phyloP scores from a whole-genome alignment of 352 stramenopile species.

The Phytophthora fragariae region DNA sequence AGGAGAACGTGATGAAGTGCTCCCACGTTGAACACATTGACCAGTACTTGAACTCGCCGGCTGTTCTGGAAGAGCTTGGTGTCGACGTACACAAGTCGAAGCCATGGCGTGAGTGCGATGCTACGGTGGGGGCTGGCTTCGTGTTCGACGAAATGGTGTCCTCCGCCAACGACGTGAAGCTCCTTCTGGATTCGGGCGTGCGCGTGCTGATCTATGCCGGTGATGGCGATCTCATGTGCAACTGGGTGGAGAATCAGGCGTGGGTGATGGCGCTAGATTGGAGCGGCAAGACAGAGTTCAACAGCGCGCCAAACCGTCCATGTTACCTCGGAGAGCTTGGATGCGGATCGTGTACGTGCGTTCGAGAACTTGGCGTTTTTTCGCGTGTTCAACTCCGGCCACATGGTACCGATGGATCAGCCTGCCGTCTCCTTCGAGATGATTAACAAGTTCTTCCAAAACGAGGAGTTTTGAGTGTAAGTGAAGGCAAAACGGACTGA shows the following conservation, averaged over 20 bases:
- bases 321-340: constrained; percentile 23
- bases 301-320: constrained; percentile 46
- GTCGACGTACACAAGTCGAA: constrained; percentile 59
- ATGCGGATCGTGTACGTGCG: constrained; percentile 55
- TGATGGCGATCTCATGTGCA: constrained; percentile 98
- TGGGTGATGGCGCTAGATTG: constrained; percentile 95
- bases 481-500: background rate
- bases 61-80: constrained; percentile 42
- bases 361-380: constrained; percentile 92
- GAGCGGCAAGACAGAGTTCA: constrained; percentile 90
- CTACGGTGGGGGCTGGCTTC: constrained; percentile 92
- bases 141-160: constrained; percentile 94
- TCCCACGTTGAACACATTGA: constrained; percentile 76
- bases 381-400: constrained; percentile 93
- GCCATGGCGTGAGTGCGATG: constrained; percentile 94
- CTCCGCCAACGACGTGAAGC: constrained; percentile 87
- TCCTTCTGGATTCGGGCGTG: constrained; percentile 80
- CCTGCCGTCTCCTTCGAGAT: constrained; percentile 91
- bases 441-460: constrained; percentile 92
- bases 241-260: constrained; percentile 96
- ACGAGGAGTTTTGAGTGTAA: constrained; percentile 46
- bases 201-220: constrained; percentile 96
- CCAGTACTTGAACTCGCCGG: constrained; percentile 73
- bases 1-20: constrained; percentile 67
- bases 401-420: constrained; percentile 96